Evolutionary conservation across 2,329 filamentous ascomycete species (phyloP).

Genomic region (Cladosporium cucumerinum): DNA sequence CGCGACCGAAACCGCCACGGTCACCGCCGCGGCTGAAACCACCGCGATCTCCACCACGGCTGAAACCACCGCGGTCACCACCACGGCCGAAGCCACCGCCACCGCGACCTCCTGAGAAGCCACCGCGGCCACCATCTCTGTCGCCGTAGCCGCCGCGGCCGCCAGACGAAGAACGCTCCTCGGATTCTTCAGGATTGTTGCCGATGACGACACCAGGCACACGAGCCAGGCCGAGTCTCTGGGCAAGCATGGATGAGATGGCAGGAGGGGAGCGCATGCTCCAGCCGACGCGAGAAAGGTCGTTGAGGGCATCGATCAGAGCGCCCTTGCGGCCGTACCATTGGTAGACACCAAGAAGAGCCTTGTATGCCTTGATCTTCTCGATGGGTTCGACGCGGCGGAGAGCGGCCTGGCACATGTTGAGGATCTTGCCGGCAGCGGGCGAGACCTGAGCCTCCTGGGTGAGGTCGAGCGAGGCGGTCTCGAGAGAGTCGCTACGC

Average conservation of each 20-base stretch:
- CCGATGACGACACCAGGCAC: conserved; percentile 33
- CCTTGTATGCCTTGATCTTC: conserved; percentile 53
- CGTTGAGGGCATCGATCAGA: conserved; percentile 52
- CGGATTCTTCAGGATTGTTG: conserved; percentile 14
- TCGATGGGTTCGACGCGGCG: conserved; percentile 40
- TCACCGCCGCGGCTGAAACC: neutral
- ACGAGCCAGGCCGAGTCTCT: conserved; percentile 28
- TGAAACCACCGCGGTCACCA: conserved; percentile 16
- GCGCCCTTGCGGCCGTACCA: conserved; percentile 37
- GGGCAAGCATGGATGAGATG: conserved; percentile 31
- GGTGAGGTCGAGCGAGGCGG: conserved; percentile 49
- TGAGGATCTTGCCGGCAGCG: conserved; percentile 44
- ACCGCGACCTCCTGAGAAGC: conserved; percentile 14
- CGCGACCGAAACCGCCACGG: conserved; percentile 14
- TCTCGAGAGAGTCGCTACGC: conserved; percentile 51
- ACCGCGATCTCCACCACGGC: conserved; percentile 9
- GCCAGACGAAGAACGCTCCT: conserved; percentile 4
- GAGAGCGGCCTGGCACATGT: conserved; percentile 41
- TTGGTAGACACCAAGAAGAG: conserved; percentile 54
- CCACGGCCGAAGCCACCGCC: conserved; percentile 17
- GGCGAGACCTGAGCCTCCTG: conserved; percentile 40
- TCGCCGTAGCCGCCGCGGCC: conserved; percentile 18
- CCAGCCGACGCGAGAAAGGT: conserved; percentile 52
- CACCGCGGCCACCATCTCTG: conserved; percentile 18
- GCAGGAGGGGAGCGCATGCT: conserved; percentile 51